Conservation (phyloP, 345 rosid species). For the Rhodamnia argentea region DNA sequence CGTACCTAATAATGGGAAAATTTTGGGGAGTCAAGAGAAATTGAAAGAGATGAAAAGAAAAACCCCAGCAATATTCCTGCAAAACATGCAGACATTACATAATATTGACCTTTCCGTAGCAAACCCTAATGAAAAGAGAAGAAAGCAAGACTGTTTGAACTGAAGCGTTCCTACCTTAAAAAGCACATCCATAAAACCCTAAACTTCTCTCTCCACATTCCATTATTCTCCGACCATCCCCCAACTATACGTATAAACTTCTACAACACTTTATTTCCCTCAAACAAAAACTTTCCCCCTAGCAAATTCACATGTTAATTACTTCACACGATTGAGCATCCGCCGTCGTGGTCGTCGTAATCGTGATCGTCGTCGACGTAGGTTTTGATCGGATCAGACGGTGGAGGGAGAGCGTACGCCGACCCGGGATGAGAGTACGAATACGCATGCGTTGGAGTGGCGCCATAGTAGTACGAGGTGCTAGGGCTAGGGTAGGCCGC, state of each 20-base stretch:
- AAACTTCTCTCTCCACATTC: not conserved
- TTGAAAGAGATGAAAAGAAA: not conserved
- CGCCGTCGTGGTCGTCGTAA: conserved; percentile 5
- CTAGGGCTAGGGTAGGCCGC: conserved; percentile 16
- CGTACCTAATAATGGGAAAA: not conserved
- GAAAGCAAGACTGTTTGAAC: not conserved
- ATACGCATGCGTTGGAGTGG: conserved; percentile 13
- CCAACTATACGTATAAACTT: not conserved
- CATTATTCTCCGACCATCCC: not conserved
- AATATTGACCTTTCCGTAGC: not conserved
- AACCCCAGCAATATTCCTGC: not conserved
- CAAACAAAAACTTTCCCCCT: not conserved
- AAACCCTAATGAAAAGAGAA: not conserved
- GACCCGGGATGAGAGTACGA: conserved; percentile 1
- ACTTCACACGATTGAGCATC: conserved; percentile 45
- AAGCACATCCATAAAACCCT: not conserved
- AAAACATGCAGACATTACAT: not conserved
- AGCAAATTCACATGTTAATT: not conserved
- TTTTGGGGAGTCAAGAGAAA: not conserved
- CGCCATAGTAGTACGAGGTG: conserved; percentile 9
- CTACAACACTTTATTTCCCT: not conserved
- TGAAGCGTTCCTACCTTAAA: not conserved
- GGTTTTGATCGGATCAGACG: conserved; percentile 10
- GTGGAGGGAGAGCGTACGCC: conserved; percentile 16
- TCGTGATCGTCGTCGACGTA: not conserved